Evolutionary conservation across 169 alveolate genomes (phyloP).

Genomic region (Cryptosporidium muris): DNA sequence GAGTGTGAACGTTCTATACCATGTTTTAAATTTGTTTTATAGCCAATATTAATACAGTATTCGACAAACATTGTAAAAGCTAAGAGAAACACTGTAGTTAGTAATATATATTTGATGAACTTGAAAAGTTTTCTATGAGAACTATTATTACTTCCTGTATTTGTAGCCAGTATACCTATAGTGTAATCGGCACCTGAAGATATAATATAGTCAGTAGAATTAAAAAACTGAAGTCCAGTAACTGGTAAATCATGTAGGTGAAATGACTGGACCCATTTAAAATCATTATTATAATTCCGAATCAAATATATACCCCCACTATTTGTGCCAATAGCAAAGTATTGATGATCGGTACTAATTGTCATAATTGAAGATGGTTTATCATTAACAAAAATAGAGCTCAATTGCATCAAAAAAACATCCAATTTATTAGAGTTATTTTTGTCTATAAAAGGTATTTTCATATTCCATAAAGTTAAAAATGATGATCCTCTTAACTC

Average conservation of each 20-base stretch:
- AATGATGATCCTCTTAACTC: slow-evolving; percentile 57
- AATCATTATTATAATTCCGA: slow-evolving; percentile 17
- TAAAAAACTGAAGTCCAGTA: slow-evolving; percentile 43
- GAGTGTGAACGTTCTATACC: too few relatives aligned
- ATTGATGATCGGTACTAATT: slow-evolving; percentile 2
- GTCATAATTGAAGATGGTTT: slow-evolving; percentile 54
- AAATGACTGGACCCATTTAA: slow-evolving; percentile 21
- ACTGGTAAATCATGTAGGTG: slow-evolving; percentile 59
- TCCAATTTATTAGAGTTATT: slow-evolving; percentile 6
- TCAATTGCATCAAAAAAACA: slow-evolving; percentile 18
- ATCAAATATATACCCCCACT: slow-evolving; percentile 28
- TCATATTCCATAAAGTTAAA: slow-evolving; percentile 63
- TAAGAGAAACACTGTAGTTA: not conserved
- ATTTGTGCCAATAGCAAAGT: slow-evolving; percentile 57
- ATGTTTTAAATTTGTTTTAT: not conserved
- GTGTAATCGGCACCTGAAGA: slow-evolving; percentile 68
- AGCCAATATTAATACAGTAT: slow-evolving; percentile 6
- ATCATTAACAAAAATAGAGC: slow-evolving; percentile 30
- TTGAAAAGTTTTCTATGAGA: not conserved
- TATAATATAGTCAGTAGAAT: slow-evolving; percentile 32
- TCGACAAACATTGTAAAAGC: slow-evolving; percentile 2
- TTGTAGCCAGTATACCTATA: slow-evolving; percentile 7
- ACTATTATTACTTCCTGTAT: not conserved
- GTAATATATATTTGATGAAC: not conserved
- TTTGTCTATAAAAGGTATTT: slow-evolving; percentile 1